phyloP scores from a whole-genome alignment of 306 rosid genomes.

The Lithocarpus polystachyus region DNA sequence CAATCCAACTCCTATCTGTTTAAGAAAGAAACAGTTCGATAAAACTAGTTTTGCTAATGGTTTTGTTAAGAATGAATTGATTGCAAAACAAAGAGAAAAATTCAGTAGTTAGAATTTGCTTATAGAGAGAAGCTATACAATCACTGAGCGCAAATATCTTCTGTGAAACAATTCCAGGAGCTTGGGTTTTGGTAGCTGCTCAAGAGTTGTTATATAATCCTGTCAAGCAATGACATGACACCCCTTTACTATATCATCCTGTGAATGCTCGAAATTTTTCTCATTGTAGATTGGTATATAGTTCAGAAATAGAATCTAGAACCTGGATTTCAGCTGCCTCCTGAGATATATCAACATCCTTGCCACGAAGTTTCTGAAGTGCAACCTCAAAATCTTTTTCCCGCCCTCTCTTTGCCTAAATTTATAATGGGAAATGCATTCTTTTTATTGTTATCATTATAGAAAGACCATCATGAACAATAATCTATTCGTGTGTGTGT shows the following conservation, averaged over 20 bases:
- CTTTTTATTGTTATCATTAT: neutral
- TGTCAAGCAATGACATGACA: constrained; percentile 27
- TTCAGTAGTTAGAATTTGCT: neutral
- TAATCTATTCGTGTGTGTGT: neutral
- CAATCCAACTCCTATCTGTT: constrained; percentile 80
- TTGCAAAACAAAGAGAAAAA: neutral
- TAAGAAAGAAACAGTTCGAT: neutral
- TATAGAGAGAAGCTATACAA: constrained; percentile 7
- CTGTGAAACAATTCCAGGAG: constrained; percentile 70
- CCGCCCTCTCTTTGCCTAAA: constrained; percentile 73
- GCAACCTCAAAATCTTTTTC: constrained; percentile 57
- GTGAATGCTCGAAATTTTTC: neutral
- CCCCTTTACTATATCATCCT: constrained; percentile 1
- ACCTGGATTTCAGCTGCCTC: constrained; percentile 93
- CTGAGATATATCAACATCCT: constrained; percentile 59
- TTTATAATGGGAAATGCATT: constrained; percentile 4
- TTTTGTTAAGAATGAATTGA: neutral
- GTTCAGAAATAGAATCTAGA: constrained; percentile 6
- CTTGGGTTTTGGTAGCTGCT: constrained; percentile 66
- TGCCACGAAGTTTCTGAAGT: constrained; percentile 68
- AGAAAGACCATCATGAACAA: neutral
- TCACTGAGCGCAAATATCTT: constrained; percentile 66
- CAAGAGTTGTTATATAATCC: constrained; percentile 73
- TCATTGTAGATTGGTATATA: neutral
- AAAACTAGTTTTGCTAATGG: neutral